phyloP scores from a whole-genome alignment of 164 flowering plant genomes.

The Piper betle region DNA sequence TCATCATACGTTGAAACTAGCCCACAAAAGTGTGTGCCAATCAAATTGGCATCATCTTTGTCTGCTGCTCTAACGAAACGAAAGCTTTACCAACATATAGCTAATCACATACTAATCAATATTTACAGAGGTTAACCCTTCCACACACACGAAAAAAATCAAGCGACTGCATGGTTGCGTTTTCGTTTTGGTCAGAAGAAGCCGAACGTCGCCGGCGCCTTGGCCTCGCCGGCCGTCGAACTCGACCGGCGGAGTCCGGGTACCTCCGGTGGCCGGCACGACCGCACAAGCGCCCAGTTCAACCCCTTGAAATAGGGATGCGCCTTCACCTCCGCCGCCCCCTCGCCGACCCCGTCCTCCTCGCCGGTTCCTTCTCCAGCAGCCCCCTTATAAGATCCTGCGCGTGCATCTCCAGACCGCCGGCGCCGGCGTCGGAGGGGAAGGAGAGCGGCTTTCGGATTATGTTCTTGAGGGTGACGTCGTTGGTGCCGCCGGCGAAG shows the following conservation, averaged over 20 bases:
- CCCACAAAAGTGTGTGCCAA: no score
- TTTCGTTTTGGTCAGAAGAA: not conserved
- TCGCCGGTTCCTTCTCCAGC: constrained; percentile 50
- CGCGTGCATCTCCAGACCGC: constrained; percentile 31
- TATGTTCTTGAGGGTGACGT: constrained; percentile 50
- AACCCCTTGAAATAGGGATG: constrained; percentile 66
- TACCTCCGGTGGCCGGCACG: constrained; percentile 49
- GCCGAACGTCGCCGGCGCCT: constrained; percentile 5
- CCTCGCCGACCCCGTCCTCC: constrained; percentile 51
- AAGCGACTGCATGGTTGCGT: no score
- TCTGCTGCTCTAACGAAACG: no score
- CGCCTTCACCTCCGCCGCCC: constrained; percentile 70
- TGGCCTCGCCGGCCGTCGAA: constrained; percentile 7
- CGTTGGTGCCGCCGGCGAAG: constrained; percentile 47
- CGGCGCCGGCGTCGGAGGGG: constrained; percentile 21
- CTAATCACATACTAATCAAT: no score
- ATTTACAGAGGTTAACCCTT: no score
- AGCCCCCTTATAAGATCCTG: constrained; percentile 46
- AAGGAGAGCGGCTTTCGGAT: constrained; percentile 38
- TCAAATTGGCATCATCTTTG: no score
- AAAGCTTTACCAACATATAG: no score
- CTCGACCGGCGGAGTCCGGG: constrained; percentile 23
- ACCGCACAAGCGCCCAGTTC: constrained; percentile 63
- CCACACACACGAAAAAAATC: no score
- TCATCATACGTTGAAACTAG: no score